Evolutionary conservation across 108 stramenopile species (phyloP).

Genomic region (Cylindrotheca fusiformis): DNA sequence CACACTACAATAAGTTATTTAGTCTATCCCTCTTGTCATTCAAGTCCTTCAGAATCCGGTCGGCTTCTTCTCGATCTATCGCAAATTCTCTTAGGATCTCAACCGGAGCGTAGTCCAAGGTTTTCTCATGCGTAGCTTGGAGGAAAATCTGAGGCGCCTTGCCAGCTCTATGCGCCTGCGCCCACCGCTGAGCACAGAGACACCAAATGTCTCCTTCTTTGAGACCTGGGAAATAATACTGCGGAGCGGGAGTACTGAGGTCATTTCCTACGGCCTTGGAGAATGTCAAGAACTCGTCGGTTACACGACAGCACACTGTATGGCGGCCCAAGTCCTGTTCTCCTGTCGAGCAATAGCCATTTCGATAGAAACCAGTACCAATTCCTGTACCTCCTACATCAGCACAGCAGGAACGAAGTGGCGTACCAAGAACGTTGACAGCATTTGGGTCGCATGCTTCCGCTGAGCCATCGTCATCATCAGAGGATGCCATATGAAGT

Average conservation of each 20-base stretch:
- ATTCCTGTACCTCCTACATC: conserved; percentile 64
- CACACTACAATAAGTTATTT: conserved; percentile 43
- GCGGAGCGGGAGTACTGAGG: conserved; percentile 66
- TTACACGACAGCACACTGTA: conserved; percentile 77
- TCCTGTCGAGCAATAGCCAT: conserved; percentile 82
- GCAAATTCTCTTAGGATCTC: conserved; percentile 56
- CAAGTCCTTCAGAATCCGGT: conserved; percentile 37
- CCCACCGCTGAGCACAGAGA: conserved; percentile 85
- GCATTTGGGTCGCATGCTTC: conserved; percentile 8
- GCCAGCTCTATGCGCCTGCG: conserved; percentile 68
- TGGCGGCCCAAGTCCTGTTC: conserved; percentile 72
- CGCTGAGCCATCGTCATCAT: not conserved
- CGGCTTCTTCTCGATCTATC: conserved; percentile 60
- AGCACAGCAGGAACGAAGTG: conserved; percentile 59
- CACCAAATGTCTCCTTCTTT: conserved; percentile 84
- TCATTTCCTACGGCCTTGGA: conserved; percentile 79
- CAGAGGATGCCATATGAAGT: too few relatives aligned
- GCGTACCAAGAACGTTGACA: conserved; percentile 68
- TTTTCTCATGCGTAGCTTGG: conserved; percentile 79
- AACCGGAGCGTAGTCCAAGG: conserved; percentile 59
- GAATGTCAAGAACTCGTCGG: conserved; percentile 71
- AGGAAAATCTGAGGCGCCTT: conserved; percentile 68
- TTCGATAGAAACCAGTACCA: conserved; percentile 83
- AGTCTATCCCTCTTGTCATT: conserved; percentile 55
- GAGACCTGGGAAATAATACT: conserved; percentile 79